Evolutionary conservation across 495 filamentous ascomycete genomes (phyloP), one percentile per base, ranked within the genome.

Genomic region (Neurospora sp.): DNA sequence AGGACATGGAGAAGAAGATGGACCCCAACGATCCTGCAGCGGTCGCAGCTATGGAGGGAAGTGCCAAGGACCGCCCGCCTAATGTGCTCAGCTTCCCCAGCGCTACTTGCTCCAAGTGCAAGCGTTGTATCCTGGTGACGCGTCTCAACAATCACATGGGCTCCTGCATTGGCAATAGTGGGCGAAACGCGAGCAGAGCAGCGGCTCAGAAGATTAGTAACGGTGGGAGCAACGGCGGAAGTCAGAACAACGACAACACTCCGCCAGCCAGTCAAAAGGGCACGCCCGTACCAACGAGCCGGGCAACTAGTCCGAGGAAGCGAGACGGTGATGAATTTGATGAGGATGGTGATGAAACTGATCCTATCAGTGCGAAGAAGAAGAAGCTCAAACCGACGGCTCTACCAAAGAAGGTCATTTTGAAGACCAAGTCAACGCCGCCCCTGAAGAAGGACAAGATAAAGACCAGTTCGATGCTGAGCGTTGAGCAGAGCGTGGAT

Each of bases 141-240:
- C 81, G 85, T 12, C 76, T 87, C 45, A 94, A 93, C 76, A 91
- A 93, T 77, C 93, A 96, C 81, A 85, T 96, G 82, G 91, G 92
- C 45, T 90, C 92, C 69, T 94, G 92, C 78, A 89, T 96, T 76
- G 92, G 92, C 39, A 89, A 93, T 45, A 89, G 87, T 68, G 91
- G 92, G 18, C 85, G 93, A 27, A 88, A 88, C 76, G 88, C 88
- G 20, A 90, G 90, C 72, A 85, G 91, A 70, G 84, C 85, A 16
- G 87, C 87, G 9, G 81, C 84, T 18, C 83, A 85, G 71, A 88
- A 88, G 79, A 87, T 89, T 42, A 84, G 83, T 75, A 87, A 87
- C 71, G 84, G 84, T 27, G 81, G 78, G 16, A 83, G 79, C 76
- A 84, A 85, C 70, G 81, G 75, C 6, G 84, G 83, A 71, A 82